Evolutionary conservation across 73 alveolate species (phyloP).

Genomic region (Paramecium sonneborni): DNA sequence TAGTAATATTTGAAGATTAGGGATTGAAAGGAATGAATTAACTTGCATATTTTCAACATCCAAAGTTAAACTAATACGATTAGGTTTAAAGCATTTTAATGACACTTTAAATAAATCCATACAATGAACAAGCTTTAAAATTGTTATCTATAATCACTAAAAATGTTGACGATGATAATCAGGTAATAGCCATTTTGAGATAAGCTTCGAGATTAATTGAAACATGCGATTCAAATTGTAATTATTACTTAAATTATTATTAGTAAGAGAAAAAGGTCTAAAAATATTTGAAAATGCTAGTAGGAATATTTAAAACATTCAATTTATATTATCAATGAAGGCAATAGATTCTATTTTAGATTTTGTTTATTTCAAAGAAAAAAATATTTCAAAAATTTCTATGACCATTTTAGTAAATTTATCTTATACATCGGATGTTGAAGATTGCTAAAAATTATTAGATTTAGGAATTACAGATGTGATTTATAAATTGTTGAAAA

Average conservation of each 20-base stretch:
- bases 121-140: neutral
- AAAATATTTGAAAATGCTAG: neutral
- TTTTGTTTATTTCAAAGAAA: neutral
- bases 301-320: neutral
- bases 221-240: neutral
- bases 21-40: neutral
- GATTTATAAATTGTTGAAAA: neutral
- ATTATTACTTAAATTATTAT: neutral
- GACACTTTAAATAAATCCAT: neutral
- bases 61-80: neutral
- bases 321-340: neutral
- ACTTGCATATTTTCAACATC: neutral
- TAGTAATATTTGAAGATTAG: neutral
- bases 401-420: neutral
- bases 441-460: neutral
- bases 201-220: neutral
- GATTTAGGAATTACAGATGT: neutral
- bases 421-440: neutral
- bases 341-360: neutral
- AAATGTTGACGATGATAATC: neutral
- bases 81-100: neutral
- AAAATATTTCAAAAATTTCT: neutral
- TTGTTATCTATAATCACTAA: neutral
- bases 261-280: slow-evolving; percentile 16
- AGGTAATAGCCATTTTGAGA: slow-evolving; percentile 1